Conservation (phyloP, 495 filamentous ascomycete genomes). For the Trichoderma virens region DNA sequence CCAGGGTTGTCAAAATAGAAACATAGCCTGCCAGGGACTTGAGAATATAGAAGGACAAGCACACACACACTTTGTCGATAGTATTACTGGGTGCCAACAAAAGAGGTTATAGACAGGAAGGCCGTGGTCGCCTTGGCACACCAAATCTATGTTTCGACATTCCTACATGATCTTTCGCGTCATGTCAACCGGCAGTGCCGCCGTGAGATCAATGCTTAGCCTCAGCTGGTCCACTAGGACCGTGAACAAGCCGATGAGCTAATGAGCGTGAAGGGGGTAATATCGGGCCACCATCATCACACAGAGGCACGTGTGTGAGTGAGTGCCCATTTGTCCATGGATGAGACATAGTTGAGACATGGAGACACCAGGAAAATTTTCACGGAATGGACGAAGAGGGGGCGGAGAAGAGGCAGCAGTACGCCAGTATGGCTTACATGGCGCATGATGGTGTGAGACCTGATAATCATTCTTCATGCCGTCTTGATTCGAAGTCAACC, state of each 20-base stretch:
- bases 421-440: no score
- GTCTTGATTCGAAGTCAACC: not conserved
- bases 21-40: no score
- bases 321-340: no score
- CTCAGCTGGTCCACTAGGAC: not conserved
- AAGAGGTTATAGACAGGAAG: not conserved
- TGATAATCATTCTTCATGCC: not conserved
- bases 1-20: no score
- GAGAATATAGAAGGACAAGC: no score
- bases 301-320: not conserved
- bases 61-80: no score
- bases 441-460: conserved; percentile 1
- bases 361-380: not conserved
- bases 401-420: not conserved
- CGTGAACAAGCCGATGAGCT: no score
- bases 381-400: not conserved
- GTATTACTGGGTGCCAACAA: no score
- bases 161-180: not conserved
- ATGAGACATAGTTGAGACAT: not conserved
- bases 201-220: not conserved
- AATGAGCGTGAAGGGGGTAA: no score
- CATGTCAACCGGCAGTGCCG: not conserved
- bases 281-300: no score
- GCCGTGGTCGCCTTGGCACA: not conserved
- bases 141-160: not conserved